Base-by-base conservation (phyloP, 2,329 filamentous ascomycete species). In the Epichloe aotearoae region DNA sequence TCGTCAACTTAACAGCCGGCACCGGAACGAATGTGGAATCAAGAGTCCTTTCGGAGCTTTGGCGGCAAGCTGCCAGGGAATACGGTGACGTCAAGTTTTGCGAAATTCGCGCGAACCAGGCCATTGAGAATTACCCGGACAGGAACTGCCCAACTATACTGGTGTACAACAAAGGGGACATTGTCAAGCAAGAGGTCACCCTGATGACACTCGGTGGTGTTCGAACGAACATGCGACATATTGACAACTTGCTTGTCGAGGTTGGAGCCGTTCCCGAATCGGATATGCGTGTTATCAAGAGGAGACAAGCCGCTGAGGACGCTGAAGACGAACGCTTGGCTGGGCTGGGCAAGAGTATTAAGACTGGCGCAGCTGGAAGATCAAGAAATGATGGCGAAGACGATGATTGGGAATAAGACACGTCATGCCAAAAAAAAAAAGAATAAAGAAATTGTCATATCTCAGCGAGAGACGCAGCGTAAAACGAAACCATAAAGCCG, bases 11-110 rank as follows among this genome's bases (percentile, higher is more conserved):
- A 47, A 91, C 84, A 6, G 88, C 86, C 4, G 78, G 86, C 0
- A 72, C 82, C 53, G 84, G 86, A 47, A 86, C 80, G 49, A 96
- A 96, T 61, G 77, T 84, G 36, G 90, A 97, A 69, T 95, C 89
- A 3, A 79, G 86, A 53, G 74, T 96, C 3, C 69, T 97, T 59
- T 82, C 83, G 1, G 86, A 95, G 62, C 73, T 96, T 19, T 98
- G 91, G 90, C 76, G 84, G 37, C 82, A 89, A 61, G 77, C 93
- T 40, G 91, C 93, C 1, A 71, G 69, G 53, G 88, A 91, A 61
- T 98, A 89, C 62, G 88, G 89, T 19, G 91, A 98, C 57, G 74
- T 98, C 66, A 98, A 98, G 70, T 98, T 98, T 69, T 97, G 91
- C 66, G 88, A 97, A 70, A 97, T 98, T 58, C 80, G 84, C 58